Base-by-base conservation (phyloP, 1,139 yeast genomes). In the Magnusiomyces clavatus region DNA sequence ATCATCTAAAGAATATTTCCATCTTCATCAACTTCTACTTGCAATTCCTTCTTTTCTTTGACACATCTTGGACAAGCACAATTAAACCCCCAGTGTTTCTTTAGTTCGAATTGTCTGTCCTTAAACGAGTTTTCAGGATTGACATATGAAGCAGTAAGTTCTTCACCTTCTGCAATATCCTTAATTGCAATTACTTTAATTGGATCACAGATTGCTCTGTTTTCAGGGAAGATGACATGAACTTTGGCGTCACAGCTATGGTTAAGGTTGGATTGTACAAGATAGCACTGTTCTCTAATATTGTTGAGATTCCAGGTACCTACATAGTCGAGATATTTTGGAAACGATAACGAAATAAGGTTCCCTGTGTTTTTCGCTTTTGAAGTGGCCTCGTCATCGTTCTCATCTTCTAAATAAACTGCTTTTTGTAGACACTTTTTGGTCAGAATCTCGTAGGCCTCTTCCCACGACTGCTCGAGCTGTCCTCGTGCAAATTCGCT, bases 21-120 rank as follows among this genome's bases (percentile, higher is more conserved):
- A 11, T 44, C 47, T 13, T 35, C 20, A 44, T 44, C 47, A 44
- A 44, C 39, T 13, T 17, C 24, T 6, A 51, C 47, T 12, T 39
- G 45, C 20, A 41, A 16, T 38, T 55, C 58, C 52, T 73, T 68
- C 47, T 75, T 69, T 57, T 85, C 95, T 6, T 69, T 70, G 60
- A 77, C 76, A 67, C 96, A 87, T 56, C 83, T 78, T 10, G 66
- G 59, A 65, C 96, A 87, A 29, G 65, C 69, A 66, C 96, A 87
- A n/a, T 77, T 62, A 64, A 87, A 87, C 4, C 95, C 95, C 88
- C 89, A 87, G 60, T 84, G 82, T n/a, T 81, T 81, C 53, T 90
- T 70, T 49, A 87, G 70, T 57, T 78, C 82, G 56, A 86, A 69
- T 61, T 80, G 82, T 58, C 96, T 77, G 57, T 81, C 80, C 46